phyloP scores from a whole-genome alignment of 768 basidiomycete species.

The Cytidiella melzeri region DNA sequence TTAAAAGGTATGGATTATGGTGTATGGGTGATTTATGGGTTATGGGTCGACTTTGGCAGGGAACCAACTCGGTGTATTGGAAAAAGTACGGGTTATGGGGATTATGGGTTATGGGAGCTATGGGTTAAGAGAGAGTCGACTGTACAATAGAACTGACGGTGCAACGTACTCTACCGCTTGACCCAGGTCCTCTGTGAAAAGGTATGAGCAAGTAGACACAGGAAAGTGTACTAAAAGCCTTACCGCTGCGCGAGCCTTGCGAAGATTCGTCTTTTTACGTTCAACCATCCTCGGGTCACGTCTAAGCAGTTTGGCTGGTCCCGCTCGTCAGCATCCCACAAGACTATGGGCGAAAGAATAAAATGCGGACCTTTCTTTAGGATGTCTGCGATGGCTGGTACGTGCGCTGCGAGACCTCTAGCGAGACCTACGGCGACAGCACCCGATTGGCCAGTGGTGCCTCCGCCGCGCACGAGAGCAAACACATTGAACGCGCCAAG shows the following conservation, averaged over 20 bases:
- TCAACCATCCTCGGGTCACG: slow-evolving; percentile 98
- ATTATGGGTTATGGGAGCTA: no score
- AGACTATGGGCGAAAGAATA: slow-evolving; percentile 10
- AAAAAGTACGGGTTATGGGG: no score
- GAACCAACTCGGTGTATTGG: no score
- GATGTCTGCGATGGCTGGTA: slow-evolving; percentile 55
- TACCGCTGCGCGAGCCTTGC: slow-evolving; percentile 90
- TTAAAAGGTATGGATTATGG: no score
- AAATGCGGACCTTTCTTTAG: slow-evolving; percentile 62
- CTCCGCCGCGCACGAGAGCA: slow-evolving; percentile 69
- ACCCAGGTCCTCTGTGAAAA: slow-evolving; percentile 81
- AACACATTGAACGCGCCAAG: slow-evolving; percentile 78
- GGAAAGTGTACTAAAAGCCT: slow-evolving; percentile 33
- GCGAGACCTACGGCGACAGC: slow-evolving; percentile 76
- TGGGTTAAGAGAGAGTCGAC: no score
- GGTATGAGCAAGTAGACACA: slow-evolving; percentile 10
- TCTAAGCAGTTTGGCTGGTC: slow-evolving; percentile 77
- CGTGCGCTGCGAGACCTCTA: slow-evolving; percentile 67
- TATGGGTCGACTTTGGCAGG: no score
- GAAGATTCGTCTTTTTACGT: slow-evolving; percentile 90
- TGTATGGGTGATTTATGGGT: no score
- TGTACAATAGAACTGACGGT: no score
- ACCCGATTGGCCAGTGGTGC: slow-evolving; percentile 89
- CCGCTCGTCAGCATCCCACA: no score
- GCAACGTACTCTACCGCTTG: slow-evolving; percentile 60